Conservation (phyloP, 2,329 filamentous ascomycete genomes). For the Aspergillus piperis region DNA sequence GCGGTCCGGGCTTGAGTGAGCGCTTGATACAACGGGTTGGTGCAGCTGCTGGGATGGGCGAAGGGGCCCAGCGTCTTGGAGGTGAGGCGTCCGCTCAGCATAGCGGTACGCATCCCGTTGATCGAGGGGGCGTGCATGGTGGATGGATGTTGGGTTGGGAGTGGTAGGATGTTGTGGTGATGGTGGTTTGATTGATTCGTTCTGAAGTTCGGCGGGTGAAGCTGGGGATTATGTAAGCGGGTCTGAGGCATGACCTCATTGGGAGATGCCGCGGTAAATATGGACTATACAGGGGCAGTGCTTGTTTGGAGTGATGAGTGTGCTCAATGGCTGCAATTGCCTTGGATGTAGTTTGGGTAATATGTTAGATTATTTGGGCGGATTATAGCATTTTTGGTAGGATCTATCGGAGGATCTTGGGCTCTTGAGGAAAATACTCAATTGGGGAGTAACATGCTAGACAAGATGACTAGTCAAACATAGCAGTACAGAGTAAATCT, state of each 20-base stretch:
- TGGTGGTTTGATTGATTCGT: conserved; percentile 5
- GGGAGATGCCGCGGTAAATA: not conserved
- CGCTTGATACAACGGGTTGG: conserved; percentile 20
- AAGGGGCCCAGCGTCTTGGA: conserved; percentile 27
- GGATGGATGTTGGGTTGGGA: conserved; percentile 7
- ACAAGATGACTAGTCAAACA: too few relatives aligned
- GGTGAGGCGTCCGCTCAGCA: conserved; percentile 31
- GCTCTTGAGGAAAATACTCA: too few relatives aligned
- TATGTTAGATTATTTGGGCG: too few relatives aligned
- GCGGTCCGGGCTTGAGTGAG: conserved; percentile 28
- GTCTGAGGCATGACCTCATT: not conserved
- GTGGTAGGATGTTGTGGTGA: not conserved
- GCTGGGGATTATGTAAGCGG: conserved; percentile 27
- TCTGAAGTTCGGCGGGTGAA: conserved; percentile 5
- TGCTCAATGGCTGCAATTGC: too few relatives aligned
- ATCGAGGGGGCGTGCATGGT: conserved; percentile 31
- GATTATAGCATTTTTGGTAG: too few relatives aligned
- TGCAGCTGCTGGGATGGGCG: conserved; percentile 23
- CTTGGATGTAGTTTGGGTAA: too few relatives aligned
- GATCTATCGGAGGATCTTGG: too few relatives aligned
- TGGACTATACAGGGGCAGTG: too few relatives aligned
- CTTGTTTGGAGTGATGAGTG: too few relatives aligned
- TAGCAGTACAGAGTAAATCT: too few relatives aligned
- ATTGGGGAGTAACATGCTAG: too few relatives aligned
- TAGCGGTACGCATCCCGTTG: conserved; percentile 35